phyloP scores from a whole-genome alignment of 2,329 filamentous ascomycete species.

The Colletotrichum simmondsii region DNA sequence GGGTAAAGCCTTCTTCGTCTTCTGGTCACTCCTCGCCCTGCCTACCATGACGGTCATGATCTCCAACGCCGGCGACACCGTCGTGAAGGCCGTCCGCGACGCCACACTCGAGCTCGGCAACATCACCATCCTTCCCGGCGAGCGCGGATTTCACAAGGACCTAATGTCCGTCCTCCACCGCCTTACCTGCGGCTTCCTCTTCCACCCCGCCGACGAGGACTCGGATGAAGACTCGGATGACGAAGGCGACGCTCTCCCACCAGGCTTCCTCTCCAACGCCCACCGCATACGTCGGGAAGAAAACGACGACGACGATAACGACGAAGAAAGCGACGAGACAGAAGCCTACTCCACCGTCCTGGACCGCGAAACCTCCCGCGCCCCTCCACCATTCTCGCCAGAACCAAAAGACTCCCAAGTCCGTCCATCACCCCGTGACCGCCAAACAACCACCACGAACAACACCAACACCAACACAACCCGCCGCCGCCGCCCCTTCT shows the following conservation, averaged over 20 bases:
- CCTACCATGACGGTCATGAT: constrained; percentile 91
- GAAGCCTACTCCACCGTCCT: constrained; percentile 7
- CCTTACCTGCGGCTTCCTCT: constrained; percentile 26
- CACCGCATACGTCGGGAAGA: constrained; percentile 32
- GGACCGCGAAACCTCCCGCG: neutral
- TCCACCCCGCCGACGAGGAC: neutral
- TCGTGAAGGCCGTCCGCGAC: constrained; percentile 72
- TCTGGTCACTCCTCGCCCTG: constrained; percentile 88
- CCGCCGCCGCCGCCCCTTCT: constrained; percentile 44
- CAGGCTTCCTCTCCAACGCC: constrained; percentile 53
- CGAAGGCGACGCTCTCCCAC: constrained; percentile 49
- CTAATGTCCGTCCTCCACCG: constrained; percentile 50
- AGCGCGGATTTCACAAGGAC: constrained; percentile 58
- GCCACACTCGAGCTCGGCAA: constrained; percentile 66
- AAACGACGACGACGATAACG: constrained; percentile 39
- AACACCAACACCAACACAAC: neutral
- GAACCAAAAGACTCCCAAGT: constrained; percentile 2
- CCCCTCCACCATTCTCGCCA: neutral
- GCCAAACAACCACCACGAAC: neutral
- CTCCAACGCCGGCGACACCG: constrained; percentile 84
- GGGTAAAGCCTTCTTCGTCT: constrained; percentile 89
- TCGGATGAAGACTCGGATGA: constrained; percentile 36
- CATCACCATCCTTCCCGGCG: constrained; percentile 70
- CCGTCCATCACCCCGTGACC: neutral
- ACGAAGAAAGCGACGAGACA: constrained; percentile 37